These are phyloP conservation scores for Vaccinium myrtillus DNA, from an alignment of 148 eudicot genomes.

Conservation along the genomic window DNA sequence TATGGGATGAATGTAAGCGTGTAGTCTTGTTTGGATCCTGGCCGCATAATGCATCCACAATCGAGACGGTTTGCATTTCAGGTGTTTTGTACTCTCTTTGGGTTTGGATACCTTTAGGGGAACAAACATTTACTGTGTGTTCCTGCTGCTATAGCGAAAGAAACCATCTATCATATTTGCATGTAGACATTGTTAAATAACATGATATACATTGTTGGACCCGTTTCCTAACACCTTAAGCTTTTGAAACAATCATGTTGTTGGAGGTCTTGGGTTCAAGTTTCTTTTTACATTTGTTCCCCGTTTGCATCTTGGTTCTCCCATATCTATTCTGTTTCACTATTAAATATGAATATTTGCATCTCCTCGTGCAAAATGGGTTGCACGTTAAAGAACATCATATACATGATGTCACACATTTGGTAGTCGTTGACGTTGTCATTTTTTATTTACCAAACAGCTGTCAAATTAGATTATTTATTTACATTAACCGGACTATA, in stretches of 20 bases:
- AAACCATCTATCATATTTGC: background rate
- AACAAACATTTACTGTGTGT: background rate
- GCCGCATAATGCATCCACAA: background rate
- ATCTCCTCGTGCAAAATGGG: background rate
- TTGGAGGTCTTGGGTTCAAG: background rate
- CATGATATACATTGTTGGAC: background rate
- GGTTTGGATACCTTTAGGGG: background rate
- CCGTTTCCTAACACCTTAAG: too few relatives aligned
- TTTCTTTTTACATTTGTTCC: background rate
- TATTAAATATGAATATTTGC: background rate
- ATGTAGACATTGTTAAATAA: background rate
- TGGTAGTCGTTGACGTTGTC: too few relatives aligned
- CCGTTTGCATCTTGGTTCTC: background rate
- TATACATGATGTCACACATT: background rate
- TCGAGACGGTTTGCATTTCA: background rate
- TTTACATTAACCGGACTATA: too few relatives aligned
- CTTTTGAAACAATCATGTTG: too few relatives aligned
- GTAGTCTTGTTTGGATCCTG: background rate
- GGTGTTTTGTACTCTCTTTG: background rate
- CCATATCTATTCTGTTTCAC: background rate
- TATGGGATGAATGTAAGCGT: background rate
- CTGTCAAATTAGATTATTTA: too few relatives aligned
- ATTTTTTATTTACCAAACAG: too few relatives aligned
- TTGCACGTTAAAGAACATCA: background rate
- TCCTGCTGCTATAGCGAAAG: background rate